These are phyloP conservation scores for Silene vulgaris DNA, from an alignment of 179 eudicot genomes.

Conservation along the genomic window DNA sequence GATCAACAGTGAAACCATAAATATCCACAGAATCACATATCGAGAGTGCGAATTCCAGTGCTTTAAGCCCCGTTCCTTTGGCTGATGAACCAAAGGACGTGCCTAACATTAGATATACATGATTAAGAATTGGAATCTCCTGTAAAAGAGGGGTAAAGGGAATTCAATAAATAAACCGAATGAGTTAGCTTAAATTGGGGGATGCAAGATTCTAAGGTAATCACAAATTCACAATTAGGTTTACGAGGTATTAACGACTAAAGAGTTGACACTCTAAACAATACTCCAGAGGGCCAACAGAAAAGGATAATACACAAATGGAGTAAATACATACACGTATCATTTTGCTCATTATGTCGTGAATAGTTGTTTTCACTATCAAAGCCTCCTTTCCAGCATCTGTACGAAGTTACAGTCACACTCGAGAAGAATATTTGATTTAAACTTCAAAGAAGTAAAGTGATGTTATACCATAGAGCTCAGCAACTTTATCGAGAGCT, in stretches of 20 bases:
- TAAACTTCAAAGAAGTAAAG: conserved; percentile 20
- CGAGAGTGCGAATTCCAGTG: conserved; percentile 95
- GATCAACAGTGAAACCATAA: conserved; percentile 99
- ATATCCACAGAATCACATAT: conserved; percentile 89
- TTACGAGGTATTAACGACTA: background rate
- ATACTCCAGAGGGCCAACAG: background rate
- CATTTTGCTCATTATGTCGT: conserved; percentile 98
- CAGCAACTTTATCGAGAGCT: conserved; percentile 99
- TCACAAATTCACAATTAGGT: background rate
- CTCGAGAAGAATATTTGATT: conserved; percentile 13
- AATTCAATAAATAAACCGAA: background rate
- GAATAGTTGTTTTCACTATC: conserved; percentile 91
- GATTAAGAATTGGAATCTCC: conserved; percentile 88
- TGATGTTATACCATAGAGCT: conserved; percentile 69
- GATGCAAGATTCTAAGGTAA: background rate
- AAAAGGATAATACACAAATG: conserved; percentile 6
- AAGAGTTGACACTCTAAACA: background rate
- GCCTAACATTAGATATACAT: conserved; percentile 95
- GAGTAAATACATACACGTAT: conserved; percentile 55
- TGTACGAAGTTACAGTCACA: conserved; percentile 35
- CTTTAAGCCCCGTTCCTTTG: conserved; percentile 98
- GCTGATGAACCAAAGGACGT: conserved; percentile 98
- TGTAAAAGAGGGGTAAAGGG: conserved; percentile 33
- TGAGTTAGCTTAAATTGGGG: background rate
- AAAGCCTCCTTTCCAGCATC: conserved; percentile 90